Percentiles rank a stretch among this genome's conserved stretches.
Evolutionary conservation across 2,329 filamentous ascomycete genomes (phyloP).

Genomic region (Alternaria rosae): DNA sequence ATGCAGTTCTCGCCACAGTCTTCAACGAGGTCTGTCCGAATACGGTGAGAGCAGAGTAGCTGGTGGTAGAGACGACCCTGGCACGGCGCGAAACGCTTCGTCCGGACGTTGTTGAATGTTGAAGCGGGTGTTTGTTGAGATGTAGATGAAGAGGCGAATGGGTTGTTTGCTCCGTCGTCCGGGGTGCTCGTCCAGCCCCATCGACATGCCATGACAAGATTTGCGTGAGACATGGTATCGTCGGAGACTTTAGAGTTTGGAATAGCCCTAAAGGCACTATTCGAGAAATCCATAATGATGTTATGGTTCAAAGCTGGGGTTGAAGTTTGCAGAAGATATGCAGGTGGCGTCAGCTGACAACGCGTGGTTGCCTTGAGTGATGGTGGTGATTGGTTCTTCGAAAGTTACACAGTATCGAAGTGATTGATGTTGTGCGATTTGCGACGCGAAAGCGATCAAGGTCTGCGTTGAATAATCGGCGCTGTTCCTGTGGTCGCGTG

Average conservation of each 20-base stretch:
- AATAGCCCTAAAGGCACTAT: constrained; percentile 30
- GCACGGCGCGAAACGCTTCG: constrained; percentile 44
- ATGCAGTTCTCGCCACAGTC: constrained; percentile 47
- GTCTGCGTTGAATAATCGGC: constrained; percentile 19
- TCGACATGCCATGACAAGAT: constrained; percentile 43
- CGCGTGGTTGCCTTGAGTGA: constrained; percentile 32
- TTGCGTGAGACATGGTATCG: constrained; percentile 44
- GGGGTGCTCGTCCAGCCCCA: constrained; percentile 45
- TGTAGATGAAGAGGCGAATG: constrained; percentile 7
- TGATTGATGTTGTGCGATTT: not conserved
- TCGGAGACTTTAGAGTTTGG: constrained; percentile 32
- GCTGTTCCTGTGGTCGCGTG: constrained; percentile 24
- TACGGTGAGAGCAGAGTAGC: constrained; percentile 44
- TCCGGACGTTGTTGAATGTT: constrained; percentile 29
- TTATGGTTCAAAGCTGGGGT: constrained; percentile 3
- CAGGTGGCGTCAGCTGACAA: constrained; percentile 35
- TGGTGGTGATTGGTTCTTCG: not conserved
- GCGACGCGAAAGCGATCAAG: constrained; percentile 11
- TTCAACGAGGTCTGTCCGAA: constrained; percentile 47
- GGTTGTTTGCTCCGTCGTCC: constrained; percentile 20
- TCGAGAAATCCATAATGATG: constrained; percentile 43
- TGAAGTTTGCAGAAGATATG: constrained; percentile 1
- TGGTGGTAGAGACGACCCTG: constrained; percentile 48
- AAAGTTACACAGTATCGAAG: constrained; percentile 4
- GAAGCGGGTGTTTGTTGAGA: constrained; percentile 18